Evolutionary conservation across 1,139 yeast genomes (phyloP), one percentile per base, ranked within the genome.

Genomic region (Kodamaea sp.): DNA sequence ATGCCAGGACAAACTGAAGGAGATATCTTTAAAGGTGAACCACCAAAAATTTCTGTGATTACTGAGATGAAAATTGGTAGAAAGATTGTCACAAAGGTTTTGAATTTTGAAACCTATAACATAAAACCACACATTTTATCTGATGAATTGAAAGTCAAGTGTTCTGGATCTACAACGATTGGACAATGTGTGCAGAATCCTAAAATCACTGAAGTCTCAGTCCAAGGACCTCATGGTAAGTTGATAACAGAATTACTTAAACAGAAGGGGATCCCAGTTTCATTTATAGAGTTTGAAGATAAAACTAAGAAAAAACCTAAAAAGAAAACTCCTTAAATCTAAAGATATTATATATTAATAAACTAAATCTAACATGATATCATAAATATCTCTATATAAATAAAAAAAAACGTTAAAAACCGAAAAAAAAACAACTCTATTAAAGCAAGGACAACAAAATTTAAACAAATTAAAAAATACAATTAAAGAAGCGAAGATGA

Each of bases 171-270:
- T 0, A 75, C 95, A 0, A 81, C 96, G 0, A 75, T 87, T 10
- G 79, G 78, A 2, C 78, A 72, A 29, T 67, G 73, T 31, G 67
- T 71, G 9, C 75, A 73, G 31, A 73, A 75, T 37, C 82, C 85
- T 2, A 78, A 75, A 23, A 55, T 74, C 6, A 62, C 69, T 24
- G 95, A 86, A 50, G 89, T 90, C 1, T 73, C 80, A 36, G 95
- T 92, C 2, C 97, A 92, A 61, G 98, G 98, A 0, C 87, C 94
- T 2, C 97, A 92, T 55, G 81, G 83, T 10, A 73, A 76, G 37
- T 61, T 75, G 1, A 78, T 86, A 9, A 65, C 71, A 12, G 81
- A 79, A 4, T 58, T 82, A 29, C 65, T 90, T 43, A 74, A 73
- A 26, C 63, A 60, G n/a, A 73, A 80, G 45, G 96, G 97, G 0